phyloP scores from a whole-genome alignment of 2,329 filamentous ascomycete genomes.

The Pseudocercospora cruenta region DNA sequence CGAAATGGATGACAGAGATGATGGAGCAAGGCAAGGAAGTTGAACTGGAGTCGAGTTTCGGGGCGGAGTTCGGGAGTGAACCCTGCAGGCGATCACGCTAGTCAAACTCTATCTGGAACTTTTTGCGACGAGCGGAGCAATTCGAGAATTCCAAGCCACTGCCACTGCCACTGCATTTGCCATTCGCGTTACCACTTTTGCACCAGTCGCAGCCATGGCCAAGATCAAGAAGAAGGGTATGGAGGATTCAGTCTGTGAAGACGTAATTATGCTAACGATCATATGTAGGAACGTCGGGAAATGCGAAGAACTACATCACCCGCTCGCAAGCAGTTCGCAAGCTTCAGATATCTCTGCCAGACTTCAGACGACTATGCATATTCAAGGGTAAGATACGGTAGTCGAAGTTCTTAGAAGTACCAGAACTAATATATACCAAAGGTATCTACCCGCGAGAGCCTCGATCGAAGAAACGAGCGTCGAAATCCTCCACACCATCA shows the following conservation, averaged over 20 bases:
- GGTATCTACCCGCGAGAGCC: constrained; percentile 97
- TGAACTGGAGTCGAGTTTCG: background rate
- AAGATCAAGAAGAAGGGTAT: constrained; percentile 87
- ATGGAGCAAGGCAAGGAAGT: background rate
- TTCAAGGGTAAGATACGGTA: constrained; percentile 71
- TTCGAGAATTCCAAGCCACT: constrained; percentile 1
- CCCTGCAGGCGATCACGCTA: constrained; percentile 6
- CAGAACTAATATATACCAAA: constrained; percentile 29
- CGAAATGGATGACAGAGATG: too few relatives aligned
- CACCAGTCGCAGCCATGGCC: constrained; percentile 56
- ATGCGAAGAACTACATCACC: constrained; percentile 98
- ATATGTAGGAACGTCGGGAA: constrained; percentile 72
- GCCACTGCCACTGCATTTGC: background rate
- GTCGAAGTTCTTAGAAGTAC: background rate
- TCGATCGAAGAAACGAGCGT: constrained; percentile 94
- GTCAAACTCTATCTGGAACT: constrained; percentile 8
- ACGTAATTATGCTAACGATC: constrained; percentile 4
- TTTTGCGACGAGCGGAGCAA: background rate
- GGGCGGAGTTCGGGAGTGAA: background rate
- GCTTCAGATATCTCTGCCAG: constrained; percentile 92
- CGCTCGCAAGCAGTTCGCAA: constrained; percentile 96
- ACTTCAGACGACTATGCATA: constrained; percentile 97
- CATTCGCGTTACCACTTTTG: background rate
- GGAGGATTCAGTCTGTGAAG: background rate
- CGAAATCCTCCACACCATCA: constrained; percentile 83